A percentile compares a stretch with the other conserved stretches of the same genome.
These are phyloP conservation scores for Candida sithepensis DNA, from an alignment of 805 yeast genomes.

Conservation along the genomic window DNA sequence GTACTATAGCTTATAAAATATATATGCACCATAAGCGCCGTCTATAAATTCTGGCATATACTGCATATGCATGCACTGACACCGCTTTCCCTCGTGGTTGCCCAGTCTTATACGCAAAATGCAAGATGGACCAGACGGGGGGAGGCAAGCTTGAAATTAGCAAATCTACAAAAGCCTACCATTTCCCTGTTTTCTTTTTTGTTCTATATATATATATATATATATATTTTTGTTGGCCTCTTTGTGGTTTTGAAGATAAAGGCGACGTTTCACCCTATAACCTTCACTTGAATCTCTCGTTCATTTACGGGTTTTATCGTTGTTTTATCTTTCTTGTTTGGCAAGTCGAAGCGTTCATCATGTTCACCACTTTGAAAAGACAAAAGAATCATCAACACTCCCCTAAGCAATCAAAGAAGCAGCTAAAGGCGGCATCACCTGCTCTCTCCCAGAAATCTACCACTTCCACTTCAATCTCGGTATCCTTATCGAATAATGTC, in stretches of 20 bases:
- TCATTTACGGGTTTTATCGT: neutral
- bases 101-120: no score
- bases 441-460: neutral
- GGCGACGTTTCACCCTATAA: no score
- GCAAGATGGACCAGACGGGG: neutral
- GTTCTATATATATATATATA: no score
- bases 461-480: neutral
- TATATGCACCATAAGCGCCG: no score
- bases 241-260: no score
- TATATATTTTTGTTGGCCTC: no score
- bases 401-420: slow-evolving; percentile 1
- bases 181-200: slow-evolving; percentile 1
- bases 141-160: neutral
- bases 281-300: no score
- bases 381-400: slow-evolving; percentile 2
- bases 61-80: no score
- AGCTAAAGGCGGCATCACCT: slow-evolving; percentile 1
- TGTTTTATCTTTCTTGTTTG: neutral
- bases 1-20: no score
- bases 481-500: neutral
- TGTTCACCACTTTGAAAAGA: slow-evolving; percentile 1
- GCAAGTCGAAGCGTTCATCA: neutral
- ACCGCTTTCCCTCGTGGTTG: no score
- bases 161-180: neutral
- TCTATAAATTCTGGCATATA: no score